A percentile compares a stretch with the other conserved stretches of the same genome.
Evolutionary conservation across 2,329 filamentous ascomycete genomes (phyloP).

Genomic region (Nemania sp.): DNA sequence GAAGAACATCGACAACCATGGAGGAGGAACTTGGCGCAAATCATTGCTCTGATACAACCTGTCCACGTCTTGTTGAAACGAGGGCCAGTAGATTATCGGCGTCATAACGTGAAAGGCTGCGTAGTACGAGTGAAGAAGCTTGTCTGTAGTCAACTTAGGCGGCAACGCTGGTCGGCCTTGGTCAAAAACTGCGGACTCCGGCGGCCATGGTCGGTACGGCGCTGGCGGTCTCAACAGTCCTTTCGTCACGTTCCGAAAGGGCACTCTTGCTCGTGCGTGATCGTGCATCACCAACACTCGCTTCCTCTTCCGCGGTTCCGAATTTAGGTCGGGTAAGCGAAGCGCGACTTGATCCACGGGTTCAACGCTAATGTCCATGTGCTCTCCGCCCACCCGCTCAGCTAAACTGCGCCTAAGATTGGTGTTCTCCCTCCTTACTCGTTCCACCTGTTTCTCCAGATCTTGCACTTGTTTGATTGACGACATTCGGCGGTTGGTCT

Average conservation of each 20-base stretch:
- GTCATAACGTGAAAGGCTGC: constrained; percentile 81
- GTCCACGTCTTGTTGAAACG: constrained; percentile 81
- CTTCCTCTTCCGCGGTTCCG: constrained; percentile 73
- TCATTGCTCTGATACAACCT: constrained; percentile 76
- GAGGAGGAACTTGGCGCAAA: constrained; percentile 70
- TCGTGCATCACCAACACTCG: constrained; percentile 73
- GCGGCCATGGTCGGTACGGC: constrained; percentile 69
- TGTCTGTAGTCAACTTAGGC: constrained; percentile 75
- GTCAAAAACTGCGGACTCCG: constrained; percentile 60
- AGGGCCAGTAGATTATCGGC: constrained; percentile 90
- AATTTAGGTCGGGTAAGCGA: constrained; percentile 73
- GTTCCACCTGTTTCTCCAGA: constrained; percentile 88
- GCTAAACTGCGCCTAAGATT: constrained; percentile 75
- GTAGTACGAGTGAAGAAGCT: constrained; percentile 80
- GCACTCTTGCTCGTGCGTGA: constrained; percentile 76
- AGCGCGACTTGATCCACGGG: constrained; percentile 61
- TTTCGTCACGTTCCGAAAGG: constrained; percentile 78
- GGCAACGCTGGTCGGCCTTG: constrained; percentile 75
- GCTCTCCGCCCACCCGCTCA: constrained; percentile 58
- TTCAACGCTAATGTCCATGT: constrained; percentile 63
- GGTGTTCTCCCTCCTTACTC: constrained; percentile 82
- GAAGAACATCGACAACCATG: constrained; percentile 85
- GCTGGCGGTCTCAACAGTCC: constrained; percentile 85
- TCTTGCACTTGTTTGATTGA: constrained; percentile 99
- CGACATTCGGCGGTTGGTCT: constrained; percentile 98